phyloP scores from a whole-genome alignment of 2,329 filamentous ascomycete species.

The Colletotrichum somersetense region DNA sequence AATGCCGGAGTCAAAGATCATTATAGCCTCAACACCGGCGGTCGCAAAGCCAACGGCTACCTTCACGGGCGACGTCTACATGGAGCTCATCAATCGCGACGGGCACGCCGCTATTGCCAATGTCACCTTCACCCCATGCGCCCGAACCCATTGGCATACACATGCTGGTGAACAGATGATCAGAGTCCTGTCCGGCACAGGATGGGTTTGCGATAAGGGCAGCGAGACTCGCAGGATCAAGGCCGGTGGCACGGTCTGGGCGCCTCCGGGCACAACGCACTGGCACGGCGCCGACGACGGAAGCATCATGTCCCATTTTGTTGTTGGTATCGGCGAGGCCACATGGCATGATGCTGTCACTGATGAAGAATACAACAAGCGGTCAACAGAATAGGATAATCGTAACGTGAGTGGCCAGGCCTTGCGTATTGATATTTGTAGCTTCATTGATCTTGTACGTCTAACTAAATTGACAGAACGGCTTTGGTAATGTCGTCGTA shows the following conservation, averaged over 20 bases:
- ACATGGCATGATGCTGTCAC: constrained; percentile 53
- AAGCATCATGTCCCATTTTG: constrained; percentile 56
- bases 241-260: constrained; percentile 57
- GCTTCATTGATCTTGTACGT: background rate
- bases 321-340: constrained; percentile 53
- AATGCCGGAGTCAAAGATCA: constrained; percentile 15
- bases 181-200: constrained; percentile 54
- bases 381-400: background rate
- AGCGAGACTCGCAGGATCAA: constrained; percentile 51
- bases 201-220: constrained; percentile 58
- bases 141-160: constrained; percentile 59
- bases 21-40: background rate
- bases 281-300: constrained; percentile 59
- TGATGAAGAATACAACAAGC: constrained; percentile 51
- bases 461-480: background rate
- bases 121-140: constrained; percentile 58
- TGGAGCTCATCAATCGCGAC: constrained; percentile 15
- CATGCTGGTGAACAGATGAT: constrained; percentile 60
- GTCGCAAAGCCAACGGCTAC: constrained; percentile 13
- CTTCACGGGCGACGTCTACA: constrained; percentile 26
- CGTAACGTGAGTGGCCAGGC: background rate
- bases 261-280: constrained; percentile 55
- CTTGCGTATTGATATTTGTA: background rate
- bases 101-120: constrained; percentile 40
- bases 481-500: no score